Percentiles rank a stretch among this genome's conserved stretches.
These are phyloP conservation scores for Aspergillus affinis DNA, from an alignment of 495 filamentous ascomycete genomes.

Conservation along the genomic window DNA sequence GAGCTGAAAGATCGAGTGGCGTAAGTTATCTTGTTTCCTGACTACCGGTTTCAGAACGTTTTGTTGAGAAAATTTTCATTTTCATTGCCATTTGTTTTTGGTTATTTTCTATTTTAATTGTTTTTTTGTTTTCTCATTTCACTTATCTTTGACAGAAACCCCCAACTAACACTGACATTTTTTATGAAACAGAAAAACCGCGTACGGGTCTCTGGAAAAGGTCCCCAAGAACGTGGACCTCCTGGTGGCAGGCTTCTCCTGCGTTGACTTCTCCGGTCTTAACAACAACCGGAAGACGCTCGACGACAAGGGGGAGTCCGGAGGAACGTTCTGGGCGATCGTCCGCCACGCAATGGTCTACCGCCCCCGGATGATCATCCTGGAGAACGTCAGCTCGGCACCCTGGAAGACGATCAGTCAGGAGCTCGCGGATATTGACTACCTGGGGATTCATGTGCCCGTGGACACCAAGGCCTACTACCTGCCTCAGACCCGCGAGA, in stretches of 20 bases:
- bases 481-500: constrained; percentile 72
- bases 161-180: neutral
- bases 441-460: constrained; percentile 42
- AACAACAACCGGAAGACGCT: constrained; percentile 43
- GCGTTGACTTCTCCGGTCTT: constrained; percentile 64
- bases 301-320: constrained; percentile 62
- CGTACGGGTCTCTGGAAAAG: constrained; percentile 58
- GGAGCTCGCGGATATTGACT: constrained; percentile 54
- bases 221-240: constrained; percentile 66
- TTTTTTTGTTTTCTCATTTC: neutral
- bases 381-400: constrained; percentile 70
- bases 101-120: neutral
- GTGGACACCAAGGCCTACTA: constrained; percentile 77
- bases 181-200: constrained; percentile 48
- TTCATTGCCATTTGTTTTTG: too few species aligned
- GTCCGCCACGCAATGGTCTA: constrained; percentile 53
- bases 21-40: constrained; percentile 46
- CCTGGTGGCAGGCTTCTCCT: constrained; percentile 73
- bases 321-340: constrained; percentile 66
- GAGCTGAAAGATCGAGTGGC: constrained; percentile 57
- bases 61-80: neutral
- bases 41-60: constrained; percentile 3
- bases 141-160: neutral
- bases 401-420: constrained; percentile 60
- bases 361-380: constrained; percentile 63